Base-by-base conservation (phyloP, 495 filamentous ascomycete genomes). In the Viridothelium virens region DNA sequence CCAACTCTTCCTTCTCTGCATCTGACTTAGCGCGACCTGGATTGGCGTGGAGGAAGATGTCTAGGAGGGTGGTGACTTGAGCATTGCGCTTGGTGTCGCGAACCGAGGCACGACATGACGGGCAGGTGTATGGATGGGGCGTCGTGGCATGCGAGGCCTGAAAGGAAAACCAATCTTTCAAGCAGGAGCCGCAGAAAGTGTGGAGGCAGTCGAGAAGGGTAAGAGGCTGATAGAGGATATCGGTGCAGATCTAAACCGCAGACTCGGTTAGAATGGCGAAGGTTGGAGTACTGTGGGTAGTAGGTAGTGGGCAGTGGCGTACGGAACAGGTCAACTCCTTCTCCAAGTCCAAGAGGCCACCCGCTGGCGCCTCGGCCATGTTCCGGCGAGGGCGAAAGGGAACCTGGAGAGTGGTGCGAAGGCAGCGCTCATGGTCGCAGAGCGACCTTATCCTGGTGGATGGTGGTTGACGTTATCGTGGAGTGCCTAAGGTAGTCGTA, bases 121-220 rank as follows among this genome's bases (percentile, higher is more conserved):
- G 94, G 73, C 94, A 98, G 62, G 91, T 97, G 75, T 87, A 95
- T 63, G 84, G 80, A 59, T 81, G 70, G 2, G 78, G 77, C 34
- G 76, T 76, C 37, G 79, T 81, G 25, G 83, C 82, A 63, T 85
- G 81, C 64, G 79, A 87, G 63, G 80, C 81, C 70, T 88, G 86
- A 65, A 76, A 85, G 12, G 75, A 70, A 78, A 98, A 98, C 94
- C 94, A 97, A 77, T 92, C 87, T 77, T 95, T 96, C 67, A 97
- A 75, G 74, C 94, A 98, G 38, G 89, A 88, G 65, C 91, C 94
- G 79, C 94, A 97, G 79, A 94, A 97, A 46, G 92, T 96, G 79
- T 98, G 94, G 1, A 98, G 86, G 75, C 94, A 98, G 80, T 97
- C 91, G 74, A 98, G 90, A 67, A 97, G 89, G 38, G 92, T 96